phyloP scores from a whole-genome alignment of 2,329 filamentous ascomycete genomes.

The Aureobasidium sp. region DNA sequence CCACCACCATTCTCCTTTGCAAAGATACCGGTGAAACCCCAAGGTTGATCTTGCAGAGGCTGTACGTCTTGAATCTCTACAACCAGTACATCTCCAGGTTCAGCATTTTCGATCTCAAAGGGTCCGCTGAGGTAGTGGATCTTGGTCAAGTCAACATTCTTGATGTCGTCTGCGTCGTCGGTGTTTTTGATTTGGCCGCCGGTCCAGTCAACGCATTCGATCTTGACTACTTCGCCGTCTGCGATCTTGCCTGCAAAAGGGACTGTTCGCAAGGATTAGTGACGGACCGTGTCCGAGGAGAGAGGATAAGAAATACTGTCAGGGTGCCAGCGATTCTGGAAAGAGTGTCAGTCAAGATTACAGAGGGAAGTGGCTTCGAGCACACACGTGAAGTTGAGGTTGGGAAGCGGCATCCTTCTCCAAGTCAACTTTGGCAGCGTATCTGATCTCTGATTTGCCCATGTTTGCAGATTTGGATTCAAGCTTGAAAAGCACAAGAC shows the following conservation, averaged over 20 bases:
- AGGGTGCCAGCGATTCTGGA: conserved; percentile 91
- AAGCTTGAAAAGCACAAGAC: neutral
- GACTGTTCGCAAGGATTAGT: conserved; percentile 43
- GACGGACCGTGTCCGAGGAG: neutral
- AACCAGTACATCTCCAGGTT: conserved; percentile 76
- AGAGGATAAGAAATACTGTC: conserved; percentile 55
- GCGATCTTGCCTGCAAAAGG: conserved; percentile 66
- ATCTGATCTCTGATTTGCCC: conserved; percentile 55
- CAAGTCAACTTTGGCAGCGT: conserved; percentile 64
- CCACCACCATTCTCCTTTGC: conserved; percentile 75
- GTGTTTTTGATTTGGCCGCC: conserved; percentile 78
- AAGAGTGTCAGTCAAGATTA: neutral
- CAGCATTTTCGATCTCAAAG: conserved; percentile 76
- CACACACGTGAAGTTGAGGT: conserved; percentile 59
- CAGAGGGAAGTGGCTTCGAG: neutral
- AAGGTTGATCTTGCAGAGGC: conserved; percentile 75
- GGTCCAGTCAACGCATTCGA: conserved; percentile 78
- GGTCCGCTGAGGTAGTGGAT: conserved; percentile 86
- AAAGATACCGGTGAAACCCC: conserved; percentile 87
- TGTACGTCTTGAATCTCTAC: conserved; percentile 93
- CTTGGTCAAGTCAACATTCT: conserved; percentile 73
- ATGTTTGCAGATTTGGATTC: conserved; percentile 27
- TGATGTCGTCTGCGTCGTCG: conserved; percentile 81
- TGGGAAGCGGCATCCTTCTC: conserved; percentile 66
- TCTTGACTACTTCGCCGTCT: conserved; percentile 82